phyloP scores from a whole-genome alignment of 306 rosid genomes.

The Argentina anserina region DNA sequence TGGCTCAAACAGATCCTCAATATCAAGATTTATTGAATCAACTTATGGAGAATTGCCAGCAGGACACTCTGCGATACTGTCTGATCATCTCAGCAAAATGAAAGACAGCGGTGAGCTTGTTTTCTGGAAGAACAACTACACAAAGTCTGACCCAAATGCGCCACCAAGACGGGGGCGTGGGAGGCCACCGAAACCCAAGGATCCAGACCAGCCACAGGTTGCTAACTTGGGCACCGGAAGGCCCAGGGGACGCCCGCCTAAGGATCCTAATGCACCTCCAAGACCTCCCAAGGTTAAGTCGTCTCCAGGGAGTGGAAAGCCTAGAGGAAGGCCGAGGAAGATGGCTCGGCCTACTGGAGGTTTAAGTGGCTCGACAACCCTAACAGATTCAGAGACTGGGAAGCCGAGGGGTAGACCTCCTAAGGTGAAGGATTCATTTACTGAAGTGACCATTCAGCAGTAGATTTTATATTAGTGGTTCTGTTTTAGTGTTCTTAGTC shows the following conservation, averaged over 20 bases:
- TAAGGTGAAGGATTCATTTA: constrained; percentile 54
- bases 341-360: constrained; percentile 41
- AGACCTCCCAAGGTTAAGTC: constrained; percentile 35
- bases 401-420: constrained; percentile 85
- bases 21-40: constrained; percentile 74
- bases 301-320: constrained; percentile 36
- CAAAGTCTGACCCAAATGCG: constrained; percentile 50
- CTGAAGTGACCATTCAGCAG: constrained; percentile 60
- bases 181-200: constrained; percentile 65
- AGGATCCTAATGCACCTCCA: constrained; percentile 57
- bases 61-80: constrained; percentile 53
- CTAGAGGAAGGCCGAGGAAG: constrained; percentile 76
- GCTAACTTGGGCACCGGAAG: constrained; percentile 30
- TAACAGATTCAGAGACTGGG: constrained; percentile 16
- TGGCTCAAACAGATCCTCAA: constrained; percentile 72
- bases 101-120: constrained; percentile 54
- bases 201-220: constrained; percentile 16
- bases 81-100: constrained; percentile 63
- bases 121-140: constrained; percentile 74
- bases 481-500: constrained; percentile 1
- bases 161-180: constrained; percentile 80
- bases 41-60: constrained; percentile 63
- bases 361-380: constrained; percentile 12
- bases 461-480: constrained; percentile 19
- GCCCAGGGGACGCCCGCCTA: constrained; percentile 76